These are phyloP conservation scores for Myxozyma monticola DNA, from an alignment of 805 yeast genomes.

Conservation along the genomic window DNA sequence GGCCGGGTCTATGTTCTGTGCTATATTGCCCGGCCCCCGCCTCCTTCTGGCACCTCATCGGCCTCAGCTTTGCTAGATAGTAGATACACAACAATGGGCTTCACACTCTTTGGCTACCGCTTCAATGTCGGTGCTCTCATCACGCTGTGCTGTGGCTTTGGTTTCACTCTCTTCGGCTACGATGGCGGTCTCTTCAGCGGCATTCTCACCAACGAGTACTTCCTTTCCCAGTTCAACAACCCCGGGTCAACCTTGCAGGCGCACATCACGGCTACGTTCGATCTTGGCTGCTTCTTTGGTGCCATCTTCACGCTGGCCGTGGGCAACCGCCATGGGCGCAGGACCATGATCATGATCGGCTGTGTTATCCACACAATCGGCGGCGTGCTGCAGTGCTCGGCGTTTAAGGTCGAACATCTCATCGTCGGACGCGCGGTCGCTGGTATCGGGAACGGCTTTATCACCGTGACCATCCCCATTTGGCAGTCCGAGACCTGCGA, in stretches of 20 bases:
- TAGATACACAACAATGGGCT: too few species aligned
- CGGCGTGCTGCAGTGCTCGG: constrained; percentile 55
- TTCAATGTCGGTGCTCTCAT: too few species aligned
- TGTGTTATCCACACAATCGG: constrained; percentile 59
- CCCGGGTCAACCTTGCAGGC: constrained; percentile 25
- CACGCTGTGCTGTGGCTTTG: constrained; percentile 52
- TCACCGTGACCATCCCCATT: constrained; percentile 77
- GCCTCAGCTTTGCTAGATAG: too few species aligned
- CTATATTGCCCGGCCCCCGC: too few species aligned
- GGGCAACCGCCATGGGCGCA: constrained; percentile 68
- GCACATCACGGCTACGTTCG: constrained; percentile 47
- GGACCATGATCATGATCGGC: constrained; percentile 60
- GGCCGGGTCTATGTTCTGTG: too few species aligned
- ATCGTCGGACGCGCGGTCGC: constrained; percentile 70
- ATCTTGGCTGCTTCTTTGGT: constrained; percentile 74
- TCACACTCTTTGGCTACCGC: too few species aligned
- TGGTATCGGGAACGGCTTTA: constrained; percentile 74
- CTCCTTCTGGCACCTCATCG: too few species aligned
- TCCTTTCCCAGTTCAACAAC: constrained; percentile 1
- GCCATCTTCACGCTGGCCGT: constrained; percentile 60
- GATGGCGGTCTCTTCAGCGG: constrained; percentile 73
- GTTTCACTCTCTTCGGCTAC: constrained; percentile 70
- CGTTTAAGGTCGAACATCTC: constrained; percentile 66
- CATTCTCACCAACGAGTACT: constrained; percentile 15
- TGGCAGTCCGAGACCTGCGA: constrained; percentile 76